A percentile compares a stretch with the other conserved stretches of the same genome.
These are phyloP conservation scores for Gloeostereum incarnatum DNA, from an alignment of 768 basidiomycete species.

Conservation along the genomic window DNA sequence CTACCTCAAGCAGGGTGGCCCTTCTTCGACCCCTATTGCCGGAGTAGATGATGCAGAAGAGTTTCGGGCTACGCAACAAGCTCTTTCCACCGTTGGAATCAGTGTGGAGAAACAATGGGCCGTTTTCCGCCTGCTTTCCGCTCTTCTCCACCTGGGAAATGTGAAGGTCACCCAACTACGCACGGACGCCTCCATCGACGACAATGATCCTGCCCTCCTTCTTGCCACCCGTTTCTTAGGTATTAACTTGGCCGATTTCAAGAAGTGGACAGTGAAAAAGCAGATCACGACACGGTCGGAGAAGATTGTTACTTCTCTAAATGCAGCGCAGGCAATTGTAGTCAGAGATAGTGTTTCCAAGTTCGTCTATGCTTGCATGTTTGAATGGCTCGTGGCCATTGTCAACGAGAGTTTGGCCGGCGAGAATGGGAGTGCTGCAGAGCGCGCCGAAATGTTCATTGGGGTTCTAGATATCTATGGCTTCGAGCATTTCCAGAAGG, in stretches of 20 bases:
- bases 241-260: conserved; percentile 86
- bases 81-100: conserved; percentile 94
- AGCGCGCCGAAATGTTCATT: conserved; percentile 95
- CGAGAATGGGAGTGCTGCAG: conserved; percentile 87
- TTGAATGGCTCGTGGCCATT: conserved; percentile 97
- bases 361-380: conserved; percentile 97
- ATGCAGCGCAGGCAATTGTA: conserved; percentile 81
- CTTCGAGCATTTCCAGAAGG: conserved; percentile 96
- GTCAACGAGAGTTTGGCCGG: conserved; percentile 96
- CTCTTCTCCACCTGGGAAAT: conserved; percentile 95
- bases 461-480: conserved; percentile 98
- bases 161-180: conserved; percentile 81
- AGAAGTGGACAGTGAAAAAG: conserved; percentile 98
- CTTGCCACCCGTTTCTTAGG: conserved; percentile 87
- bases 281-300: conserved; percentile 91
- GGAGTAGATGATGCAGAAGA: conserved; percentile 97
- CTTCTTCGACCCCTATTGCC: conserved; percentile 73
- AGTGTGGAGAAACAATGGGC: conserved; percentile 98
- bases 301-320: conserved; percentile 88
- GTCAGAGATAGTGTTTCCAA: conserved; percentile 97
- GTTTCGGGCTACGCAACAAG: conserved; percentile 88
- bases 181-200: conserved; percentile 77
- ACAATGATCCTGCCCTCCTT: conserved; percentile 70
- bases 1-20: conserved; percentile 90
- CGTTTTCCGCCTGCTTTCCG: conserved; percentile 89